These are phyloP conservation scores for Epichloe coenophiala DNA, from an alignment of 2,329 filamentous ascomycete species.

Conservation along the genomic window DNA sequence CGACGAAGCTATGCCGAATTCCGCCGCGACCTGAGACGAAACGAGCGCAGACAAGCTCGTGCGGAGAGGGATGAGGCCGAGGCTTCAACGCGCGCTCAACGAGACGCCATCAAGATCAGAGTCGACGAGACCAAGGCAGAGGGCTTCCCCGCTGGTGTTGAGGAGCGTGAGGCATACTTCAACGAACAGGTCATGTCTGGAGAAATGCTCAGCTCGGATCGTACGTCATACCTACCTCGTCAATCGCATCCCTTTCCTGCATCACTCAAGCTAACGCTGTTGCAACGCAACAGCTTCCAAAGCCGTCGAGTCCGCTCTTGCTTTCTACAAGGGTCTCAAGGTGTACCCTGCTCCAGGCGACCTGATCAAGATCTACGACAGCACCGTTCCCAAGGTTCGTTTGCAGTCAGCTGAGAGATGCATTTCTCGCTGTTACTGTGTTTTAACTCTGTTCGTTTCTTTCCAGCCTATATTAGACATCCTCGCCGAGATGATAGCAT, in stretches of 20 bases:
- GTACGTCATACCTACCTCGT: slow-evolving; percentile 30
- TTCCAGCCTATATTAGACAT: slow-evolving; percentile 78
- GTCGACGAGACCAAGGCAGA: slow-evolving; percentile 78
- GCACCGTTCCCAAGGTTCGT: slow-evolving; percentile 84
- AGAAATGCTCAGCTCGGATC: slow-evolving; percentile 70
- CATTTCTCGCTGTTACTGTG: not conserved
- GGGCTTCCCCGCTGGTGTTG: slow-evolving; percentile 75
- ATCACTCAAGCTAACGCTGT: not conserved
- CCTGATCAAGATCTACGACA: slow-evolving; percentile 93
- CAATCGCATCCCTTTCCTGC: not conserved
- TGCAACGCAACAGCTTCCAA: slow-evolving; percentile 39
- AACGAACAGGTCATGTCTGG: slow-evolving; percentile 88
- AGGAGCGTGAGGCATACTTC: slow-evolving; percentile 93
- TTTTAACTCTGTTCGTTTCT: not conserved
- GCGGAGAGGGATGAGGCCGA: slow-evolving; percentile 61
- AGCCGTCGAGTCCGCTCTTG: slow-evolving; percentile 71
- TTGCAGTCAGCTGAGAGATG: not conserved
- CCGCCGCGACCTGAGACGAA: slow-evolving; percentile 55
- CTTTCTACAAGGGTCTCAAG: slow-evolving; percentile 97
- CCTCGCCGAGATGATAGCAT: slow-evolving; percentile 93
- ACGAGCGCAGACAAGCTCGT: slow-evolving; percentile 59
- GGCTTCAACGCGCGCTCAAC: slow-evolving; percentile 50
- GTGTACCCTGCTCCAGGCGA: slow-evolving; percentile 91
- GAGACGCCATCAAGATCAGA: slow-evolving; percentile 57
- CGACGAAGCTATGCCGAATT: slow-evolving; percentile 52